A percentile compares a stretch with the other conserved stretches of the same genome.
These are phyloP conservation scores for Exobasidium rhododendri DNA, from an alignment of 1,284 basidiomycete species.

Conservation along the genomic window DNA sequence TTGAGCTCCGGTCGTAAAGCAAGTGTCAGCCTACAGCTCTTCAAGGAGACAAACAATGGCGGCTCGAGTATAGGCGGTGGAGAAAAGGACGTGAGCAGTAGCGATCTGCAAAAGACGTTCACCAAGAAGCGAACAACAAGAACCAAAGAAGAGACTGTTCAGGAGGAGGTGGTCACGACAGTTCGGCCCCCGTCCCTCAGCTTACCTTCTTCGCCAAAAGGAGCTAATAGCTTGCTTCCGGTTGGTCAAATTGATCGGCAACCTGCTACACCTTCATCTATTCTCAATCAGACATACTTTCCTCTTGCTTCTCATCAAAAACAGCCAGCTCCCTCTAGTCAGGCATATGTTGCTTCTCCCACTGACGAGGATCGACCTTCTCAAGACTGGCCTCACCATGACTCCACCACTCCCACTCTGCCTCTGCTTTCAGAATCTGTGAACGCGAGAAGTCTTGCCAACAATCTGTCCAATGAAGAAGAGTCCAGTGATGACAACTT, in stretches of 20 bases:
- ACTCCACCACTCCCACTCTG: no score
- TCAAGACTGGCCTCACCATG: neutral
- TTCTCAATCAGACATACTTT: neutral
- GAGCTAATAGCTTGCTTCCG: neutral
- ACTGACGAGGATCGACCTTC: neutral
- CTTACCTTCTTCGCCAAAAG: neutral
- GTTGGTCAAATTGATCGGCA: neutral
- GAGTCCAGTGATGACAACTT: constrained; percentile 16
- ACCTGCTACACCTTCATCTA: constrained; percentile 8
- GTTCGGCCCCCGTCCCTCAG: neutral
- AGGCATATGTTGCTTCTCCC: neutral
- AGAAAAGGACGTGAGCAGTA: neutral
- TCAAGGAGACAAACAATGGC: constrained; percentile 37
- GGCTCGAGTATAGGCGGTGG: neutral
- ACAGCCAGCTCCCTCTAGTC: neutral
- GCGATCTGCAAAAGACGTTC: neutral
- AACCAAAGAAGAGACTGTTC: neutral
- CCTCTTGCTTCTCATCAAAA: neutral
- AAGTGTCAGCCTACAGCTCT: constrained; percentile 44
- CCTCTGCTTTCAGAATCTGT: no score
- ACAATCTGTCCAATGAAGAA: no score
- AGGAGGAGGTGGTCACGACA: neutral
- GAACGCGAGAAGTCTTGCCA: no score
- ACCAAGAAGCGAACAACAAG: neutral
- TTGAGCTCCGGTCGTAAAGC: constrained; percentile 45